Percentiles rank a stretch among this genome's conserved stretches.
Evolutionary conservation across 768 basidiomycete genomes (phyloP).

Genomic region (Saitozyma podzolica): DNA sequence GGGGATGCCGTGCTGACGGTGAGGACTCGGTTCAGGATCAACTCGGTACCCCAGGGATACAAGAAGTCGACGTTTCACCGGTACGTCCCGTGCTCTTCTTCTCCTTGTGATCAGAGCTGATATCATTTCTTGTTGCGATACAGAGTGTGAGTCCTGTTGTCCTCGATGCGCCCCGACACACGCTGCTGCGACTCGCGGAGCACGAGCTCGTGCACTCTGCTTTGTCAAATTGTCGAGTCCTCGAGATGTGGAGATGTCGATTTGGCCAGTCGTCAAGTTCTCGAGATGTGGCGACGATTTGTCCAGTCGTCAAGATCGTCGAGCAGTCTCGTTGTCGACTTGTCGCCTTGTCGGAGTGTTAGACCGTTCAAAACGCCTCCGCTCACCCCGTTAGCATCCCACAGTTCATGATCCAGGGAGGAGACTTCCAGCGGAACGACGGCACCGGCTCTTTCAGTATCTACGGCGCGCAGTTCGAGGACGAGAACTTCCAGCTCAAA

Average conservation of each 20-base stretch:
- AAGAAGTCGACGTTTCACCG: constrained; percentile 89
- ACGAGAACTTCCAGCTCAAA: constrained; percentile 92
- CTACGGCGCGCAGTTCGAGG: constrained; percentile 94
- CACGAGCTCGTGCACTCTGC: no score
- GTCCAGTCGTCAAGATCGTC: no score
- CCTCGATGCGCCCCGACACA: no score
- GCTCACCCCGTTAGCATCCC: constrained; percentile 19
- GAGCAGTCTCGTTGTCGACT: no score
- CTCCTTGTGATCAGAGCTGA: constrained; percentile 12
- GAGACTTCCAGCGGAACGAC: constrained; percentile 91
- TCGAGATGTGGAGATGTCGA: no score
- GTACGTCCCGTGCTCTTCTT: constrained; percentile 56
- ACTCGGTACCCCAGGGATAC: constrained; percentile 84
- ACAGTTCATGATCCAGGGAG: constrained; percentile 94
- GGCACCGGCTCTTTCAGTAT: constrained; percentile 97
- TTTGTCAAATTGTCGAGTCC: no score
- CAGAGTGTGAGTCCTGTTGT: constrained; percentile 79
- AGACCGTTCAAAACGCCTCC: no score
- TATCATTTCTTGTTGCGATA: constrained; percentile 13
- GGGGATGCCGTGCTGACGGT: neutral
- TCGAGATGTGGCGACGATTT: no score
- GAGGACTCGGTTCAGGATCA: constrained; percentile 60
- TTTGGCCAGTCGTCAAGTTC: no score
- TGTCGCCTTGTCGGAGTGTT: no score
- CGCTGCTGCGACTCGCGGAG: no score